Percentiles rank a stretch among this genome's conserved stretches.
Evolutionary conservation across 306 rosid species (phyloP).

Genomic region (Comarum palustre): DNA sequence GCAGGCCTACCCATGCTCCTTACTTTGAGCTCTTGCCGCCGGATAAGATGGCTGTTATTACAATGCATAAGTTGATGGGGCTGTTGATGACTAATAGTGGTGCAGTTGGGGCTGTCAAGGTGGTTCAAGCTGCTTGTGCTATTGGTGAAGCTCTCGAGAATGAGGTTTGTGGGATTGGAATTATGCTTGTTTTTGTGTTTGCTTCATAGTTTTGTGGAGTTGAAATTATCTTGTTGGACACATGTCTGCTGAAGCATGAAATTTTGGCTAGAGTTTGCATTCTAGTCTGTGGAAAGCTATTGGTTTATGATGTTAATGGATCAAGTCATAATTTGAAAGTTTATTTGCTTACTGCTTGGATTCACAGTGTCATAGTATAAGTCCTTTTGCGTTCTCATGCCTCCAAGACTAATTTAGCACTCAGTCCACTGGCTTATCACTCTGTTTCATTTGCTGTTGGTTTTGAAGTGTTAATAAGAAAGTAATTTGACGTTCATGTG

Average conservation of each 20-base stretch:
- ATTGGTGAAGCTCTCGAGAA: slow-evolving; percentile 92
- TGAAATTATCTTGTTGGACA: background rate
- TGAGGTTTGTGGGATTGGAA: slow-evolving; percentile 50
- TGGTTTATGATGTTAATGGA: background rate
- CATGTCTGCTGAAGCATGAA: background rate
- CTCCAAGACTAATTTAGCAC: background rate
- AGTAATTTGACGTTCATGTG: slow-evolving; percentile 24
- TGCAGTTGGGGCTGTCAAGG: slow-evolving; percentile 59
- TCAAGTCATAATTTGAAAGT: background rate
- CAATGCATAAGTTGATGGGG: slow-evolving; percentile 96
- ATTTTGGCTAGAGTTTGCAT: slow-evolving; percentile 10
- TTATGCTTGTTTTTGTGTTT: slow-evolving; percentile 10
- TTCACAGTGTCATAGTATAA: background rate
- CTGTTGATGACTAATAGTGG: slow-evolving; percentile 68
- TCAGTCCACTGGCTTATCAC: background rate
- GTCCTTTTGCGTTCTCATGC: background rate
- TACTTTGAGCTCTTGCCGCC: slow-evolving; percentile 57
- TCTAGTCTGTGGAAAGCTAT: background rate
- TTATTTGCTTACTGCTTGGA: slow-evolving; percentile 1
- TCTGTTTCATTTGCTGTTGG: slow-evolving; percentile 22
- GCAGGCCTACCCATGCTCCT: slow-evolving; percentile 43
- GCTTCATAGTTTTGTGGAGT: background rate
- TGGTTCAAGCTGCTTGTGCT: slow-evolving; percentile 70
- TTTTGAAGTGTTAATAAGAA: background rate
- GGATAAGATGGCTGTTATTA: slow-evolving; percentile 83